phyloP scores from a whole-genome alignment of 257 asterid genomes.

The Primulina eburnea region DNA sequence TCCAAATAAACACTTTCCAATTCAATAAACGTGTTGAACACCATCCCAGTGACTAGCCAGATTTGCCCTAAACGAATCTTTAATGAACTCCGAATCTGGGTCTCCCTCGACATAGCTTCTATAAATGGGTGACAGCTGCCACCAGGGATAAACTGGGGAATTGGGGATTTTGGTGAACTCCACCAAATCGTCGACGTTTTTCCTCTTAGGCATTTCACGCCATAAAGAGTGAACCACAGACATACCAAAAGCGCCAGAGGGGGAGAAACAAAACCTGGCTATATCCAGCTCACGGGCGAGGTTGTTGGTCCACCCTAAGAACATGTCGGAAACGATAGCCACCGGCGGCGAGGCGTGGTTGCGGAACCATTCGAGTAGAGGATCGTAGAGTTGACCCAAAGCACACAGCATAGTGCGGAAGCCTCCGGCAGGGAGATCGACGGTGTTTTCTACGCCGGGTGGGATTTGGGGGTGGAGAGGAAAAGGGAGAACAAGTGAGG shows the following conservation, averaged over 20 bases:
- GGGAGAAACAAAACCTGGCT: conserved; percentile 56
- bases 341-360: conserved; percentile 65
- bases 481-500: conserved; percentile 63
- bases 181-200: conserved; percentile 23
- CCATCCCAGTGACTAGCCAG: conserved; percentile 44
- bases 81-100: conserved; percentile 43
- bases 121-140: conserved; percentile 67
- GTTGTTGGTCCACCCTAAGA: conserved; percentile 60
- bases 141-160: conserved; percentile 64
- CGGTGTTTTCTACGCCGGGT: conserved; percentile 64
- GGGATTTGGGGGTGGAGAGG: conserved; percentile 57
- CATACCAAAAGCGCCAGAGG: conserved; percentile 64
- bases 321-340: conserved; percentile 65
- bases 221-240: conserved; percentile 44
- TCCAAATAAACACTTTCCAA: conserved; percentile 46
- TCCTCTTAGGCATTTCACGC: conserved; percentile 41
- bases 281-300: conserved; percentile 49
- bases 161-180: conserved; percentile 39
- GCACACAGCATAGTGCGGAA: conserved; percentile 47
- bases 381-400: conserved; percentile 37
- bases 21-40: conserved; percentile 51
- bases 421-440: conserved; percentile 56
- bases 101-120: conserved; percentile 40
- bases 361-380: conserved; percentile 52
- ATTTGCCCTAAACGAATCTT: conserved; percentile 29